Evolutionary conservation across 192 early-diverging fungal genomes (phyloP).

Genomic region (Coemansia sp.): DNA sequence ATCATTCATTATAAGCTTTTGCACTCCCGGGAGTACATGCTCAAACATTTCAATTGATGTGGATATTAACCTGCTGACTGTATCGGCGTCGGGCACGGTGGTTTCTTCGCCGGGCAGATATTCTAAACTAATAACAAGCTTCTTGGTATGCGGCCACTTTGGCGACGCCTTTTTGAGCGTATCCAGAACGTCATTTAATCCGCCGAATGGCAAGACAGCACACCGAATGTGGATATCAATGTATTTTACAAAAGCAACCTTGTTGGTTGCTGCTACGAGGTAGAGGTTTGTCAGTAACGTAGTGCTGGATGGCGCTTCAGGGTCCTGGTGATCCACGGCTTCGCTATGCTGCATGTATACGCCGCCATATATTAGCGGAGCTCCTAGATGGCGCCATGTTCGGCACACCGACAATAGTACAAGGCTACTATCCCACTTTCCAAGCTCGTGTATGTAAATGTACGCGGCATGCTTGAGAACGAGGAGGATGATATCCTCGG

Average conservation of each 20-base stretch:
- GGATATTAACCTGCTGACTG: neutral
- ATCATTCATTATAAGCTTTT: neutral
- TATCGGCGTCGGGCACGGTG: neutral
- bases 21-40: neutral
- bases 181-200: neutral
- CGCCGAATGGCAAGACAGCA: neutral
- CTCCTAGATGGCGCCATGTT: neutral
- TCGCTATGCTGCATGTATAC: neutral
- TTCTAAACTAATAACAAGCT: neutral
- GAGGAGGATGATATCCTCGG: constrained; percentile 2
- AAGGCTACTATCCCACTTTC: neutral
- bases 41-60: neutral
- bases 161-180: neutral
- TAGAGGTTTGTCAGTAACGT: neutral
- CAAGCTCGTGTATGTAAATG: neutral
- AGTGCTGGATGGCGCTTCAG: neutral
- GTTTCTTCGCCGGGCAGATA: neutral
- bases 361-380: constrained; percentile 5
- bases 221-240: neutral
- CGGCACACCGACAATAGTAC: constrained; percentile 5
- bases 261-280: neutral
- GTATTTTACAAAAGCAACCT: neutral
- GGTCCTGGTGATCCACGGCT: neutral
- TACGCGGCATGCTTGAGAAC: neutral
- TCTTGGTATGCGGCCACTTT: constrained; percentile 3